Base-by-base conservation (phyloP, 2,329 filamentous ascomycete genomes). In the Pseudocercospora pini-densiflorae region DNA sequence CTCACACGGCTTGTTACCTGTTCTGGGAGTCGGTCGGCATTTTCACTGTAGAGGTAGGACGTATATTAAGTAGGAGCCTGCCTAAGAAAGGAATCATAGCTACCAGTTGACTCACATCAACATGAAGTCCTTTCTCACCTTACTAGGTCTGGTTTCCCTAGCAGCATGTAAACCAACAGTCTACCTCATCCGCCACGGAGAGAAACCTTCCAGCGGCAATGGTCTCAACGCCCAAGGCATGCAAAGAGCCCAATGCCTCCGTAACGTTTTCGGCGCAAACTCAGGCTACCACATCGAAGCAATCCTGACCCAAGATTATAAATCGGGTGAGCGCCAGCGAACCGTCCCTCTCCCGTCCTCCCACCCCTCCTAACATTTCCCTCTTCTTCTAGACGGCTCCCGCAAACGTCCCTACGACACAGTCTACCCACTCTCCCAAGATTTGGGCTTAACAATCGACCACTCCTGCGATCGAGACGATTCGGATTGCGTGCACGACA, bases 181-280 rank as follows among this genome's bases (percentile, higher is more conserved):
- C 33, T 90, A 88, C 73, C 77, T 89, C 8, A 89, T 90, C 74
- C 85, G 87, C 19, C 88, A 90, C 69, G 88, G 87, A 65, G 88
- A 90, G 76, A 90, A 90, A 76, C 87, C 87, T 2, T 64, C 72
- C 1, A 81, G 81, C 16, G 79, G 79, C 36, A 77, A 82, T 64
- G 87, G 86, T 1, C 79, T 89, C 54, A 86, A 76, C 63, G 70
- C 80, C 0, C 72, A 82, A 66, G 88, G 88, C n/a, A 68, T 82
- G 62, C 65, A 87, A 75, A 85, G 88, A 16, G 85, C 87, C 0
- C 84, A 89, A 71, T 89, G 87, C 68, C 77, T 90, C n/a, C 79
- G 84, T 10, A 79, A 70, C 8, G 85, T 89, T 0, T 90, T 90
- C 72, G 85, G 86, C 0, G 74, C 77, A 0, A 73, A 71, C 14